Evolutionary conservation across 1,139 yeast species (phyloP).

Genomic region (Pneumocystis oryctolagi): DNA sequence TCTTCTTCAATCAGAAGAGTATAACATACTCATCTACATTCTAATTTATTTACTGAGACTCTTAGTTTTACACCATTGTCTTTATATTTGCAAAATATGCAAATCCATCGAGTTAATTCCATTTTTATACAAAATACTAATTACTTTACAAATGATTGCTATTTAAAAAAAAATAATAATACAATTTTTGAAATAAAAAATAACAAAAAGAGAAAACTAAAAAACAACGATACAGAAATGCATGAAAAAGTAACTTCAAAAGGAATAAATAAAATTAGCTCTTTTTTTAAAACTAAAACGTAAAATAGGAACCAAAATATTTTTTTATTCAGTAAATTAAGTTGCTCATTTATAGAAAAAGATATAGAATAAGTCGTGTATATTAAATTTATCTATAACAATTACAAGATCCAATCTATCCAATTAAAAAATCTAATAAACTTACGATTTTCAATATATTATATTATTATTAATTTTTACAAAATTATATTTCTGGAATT

Average conservation of each 20-base stretch:
- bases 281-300: neutral
- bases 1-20: slow-evolving; percentile 1
- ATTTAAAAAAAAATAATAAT: neutral
- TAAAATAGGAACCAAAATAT: neutral
- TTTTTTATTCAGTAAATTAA: neutral
- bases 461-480: neutral
- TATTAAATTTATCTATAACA: neutral
- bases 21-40: neutral
- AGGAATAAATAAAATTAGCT: neutral
- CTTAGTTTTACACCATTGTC: neutral
- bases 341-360: neutral
- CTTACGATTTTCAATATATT: neutral
- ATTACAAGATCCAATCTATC: neutral
- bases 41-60: neutral
- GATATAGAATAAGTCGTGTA: neutral
- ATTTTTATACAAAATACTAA: neutral
- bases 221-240: neutral
- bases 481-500: neutral
- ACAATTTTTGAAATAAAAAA: neutral
- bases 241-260: neutral
- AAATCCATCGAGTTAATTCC: neutral
- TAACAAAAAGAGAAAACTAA: neutral
- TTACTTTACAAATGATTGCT: neutral
- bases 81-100: neutral
- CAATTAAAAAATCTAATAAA: neutral